Conservation (phyloP, 331 rosid genomes). For the Quercus lobata region DNA sequence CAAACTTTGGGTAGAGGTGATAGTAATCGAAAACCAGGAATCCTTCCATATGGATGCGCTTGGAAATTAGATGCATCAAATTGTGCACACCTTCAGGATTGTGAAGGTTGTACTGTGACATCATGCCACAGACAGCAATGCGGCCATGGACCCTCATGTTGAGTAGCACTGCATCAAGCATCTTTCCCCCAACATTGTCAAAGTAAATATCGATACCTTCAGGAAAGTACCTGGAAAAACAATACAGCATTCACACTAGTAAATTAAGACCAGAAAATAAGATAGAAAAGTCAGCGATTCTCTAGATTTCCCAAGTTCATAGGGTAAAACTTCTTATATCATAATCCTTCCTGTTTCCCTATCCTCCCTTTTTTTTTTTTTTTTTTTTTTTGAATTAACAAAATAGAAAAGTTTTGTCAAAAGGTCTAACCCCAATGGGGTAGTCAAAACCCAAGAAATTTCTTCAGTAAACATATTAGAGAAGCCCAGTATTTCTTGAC, state of each 20-base stretch:
- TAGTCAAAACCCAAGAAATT: background rate
- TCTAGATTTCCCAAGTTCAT: background rate
- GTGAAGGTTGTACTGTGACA: slow-evolving; percentile 28
- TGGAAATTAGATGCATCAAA: background rate
- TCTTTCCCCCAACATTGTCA: slow-evolving; percentile 32
- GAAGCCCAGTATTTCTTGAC: background rate
- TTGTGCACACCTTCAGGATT: slow-evolving; percentile 18
- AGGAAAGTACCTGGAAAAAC: slow-evolving; percentile 10
- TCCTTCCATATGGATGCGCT: slow-evolving; percentile 5
- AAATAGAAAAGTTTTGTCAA: too few relatives aligned
- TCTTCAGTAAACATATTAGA: background rate
- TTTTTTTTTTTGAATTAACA: too few relatives aligned
- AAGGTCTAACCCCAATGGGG: background rate
- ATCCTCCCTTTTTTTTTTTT: too few relatives aligned
- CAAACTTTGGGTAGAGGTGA: slow-evolving; percentile 1
- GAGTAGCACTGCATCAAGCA: slow-evolving; percentile 23
- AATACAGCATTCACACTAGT: background rate
- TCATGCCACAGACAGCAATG: slow-evolving; percentile 29
- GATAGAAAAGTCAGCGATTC: background rate
- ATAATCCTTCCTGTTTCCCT: background rate
- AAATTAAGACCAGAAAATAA: background rate
- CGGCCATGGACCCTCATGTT: slow-evolving; percentile 22
- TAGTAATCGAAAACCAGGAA: background rate
- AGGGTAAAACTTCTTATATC: background rate
- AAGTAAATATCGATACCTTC: slow-evolving; percentile 27